Conservation (phyloP, 2,329 filamentous ascomycete genomes). For the Ceratocystis smalleyi region DNA sequence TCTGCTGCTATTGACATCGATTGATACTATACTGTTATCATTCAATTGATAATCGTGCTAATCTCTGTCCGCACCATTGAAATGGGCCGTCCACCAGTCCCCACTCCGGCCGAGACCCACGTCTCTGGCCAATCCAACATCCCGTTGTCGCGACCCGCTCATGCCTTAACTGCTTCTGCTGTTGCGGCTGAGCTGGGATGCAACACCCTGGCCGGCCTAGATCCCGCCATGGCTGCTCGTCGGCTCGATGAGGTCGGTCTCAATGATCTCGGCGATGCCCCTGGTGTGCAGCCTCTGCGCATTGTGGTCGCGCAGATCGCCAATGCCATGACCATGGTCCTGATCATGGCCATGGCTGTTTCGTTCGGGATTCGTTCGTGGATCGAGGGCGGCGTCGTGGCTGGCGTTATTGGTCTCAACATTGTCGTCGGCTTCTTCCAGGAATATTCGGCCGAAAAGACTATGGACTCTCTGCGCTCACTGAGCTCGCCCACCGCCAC, state of each 20-base stretch:
- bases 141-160: slow-evolving; percentile 39
- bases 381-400: slow-evolving; percentile 36
- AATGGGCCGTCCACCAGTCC: not conserved
- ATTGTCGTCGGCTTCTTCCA: slow-evolving; percentile 34
- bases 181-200: slow-evolving; percentile 39
- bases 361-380: slow-evolving; percentile 35
- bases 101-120: slow-evolving; percentile 17
- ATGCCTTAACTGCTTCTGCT: slow-evolving; percentile 34
- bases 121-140: slow-evolving; percentile 25
- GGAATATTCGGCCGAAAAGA: slow-evolving; percentile 29
- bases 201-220: slow-evolving; percentile 39
- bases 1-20: too few relatives aligned
- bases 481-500: slow-evolving; percentile 26
- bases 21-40: not conserved
- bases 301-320: slow-evolving; percentile 42
- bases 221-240: slow-evolving; percentile 32
- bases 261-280: slow-evolving; percentile 37
- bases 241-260: slow-evolving; percentile 39
- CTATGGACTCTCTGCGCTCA: slow-evolving; percentile 27
- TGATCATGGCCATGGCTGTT: slow-evolving; percentile 44
- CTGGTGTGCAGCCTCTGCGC: slow-evolving; percentile 38
- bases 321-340: slow-evolving; percentile 44
- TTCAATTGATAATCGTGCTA: not conserved
- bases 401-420: slow-evolving; percentile 38
- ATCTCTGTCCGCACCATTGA: not conserved